phyloP scores from a whole-genome alignment of 2,329 filamentous ascomycete species.

The Beauveria asiatica region DNA sequence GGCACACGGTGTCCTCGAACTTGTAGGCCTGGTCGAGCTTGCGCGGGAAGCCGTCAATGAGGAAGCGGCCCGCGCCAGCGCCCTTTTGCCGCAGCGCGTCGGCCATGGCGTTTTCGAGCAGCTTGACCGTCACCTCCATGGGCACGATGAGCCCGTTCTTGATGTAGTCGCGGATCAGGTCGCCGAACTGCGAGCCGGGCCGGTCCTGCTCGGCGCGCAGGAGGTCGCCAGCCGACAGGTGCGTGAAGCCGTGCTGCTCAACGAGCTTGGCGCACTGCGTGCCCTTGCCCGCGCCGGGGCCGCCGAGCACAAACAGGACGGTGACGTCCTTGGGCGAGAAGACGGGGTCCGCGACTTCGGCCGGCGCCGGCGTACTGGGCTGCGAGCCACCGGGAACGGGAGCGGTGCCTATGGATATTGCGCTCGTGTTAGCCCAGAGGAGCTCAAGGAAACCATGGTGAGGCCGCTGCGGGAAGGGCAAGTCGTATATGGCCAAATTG shows the following conservation, averaged over 20 bases:
- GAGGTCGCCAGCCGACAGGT: constrained; percentile 88
- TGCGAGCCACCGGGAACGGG: constrained; percentile 29
- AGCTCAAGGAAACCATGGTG: not conserved
- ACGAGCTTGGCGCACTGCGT: constrained; percentile 91
- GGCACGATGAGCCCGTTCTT: constrained; percentile 91
- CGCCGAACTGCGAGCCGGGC: constrained; percentile 77
- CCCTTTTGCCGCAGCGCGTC: constrained; percentile 48
- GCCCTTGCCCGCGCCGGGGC: constrained; percentile 91
- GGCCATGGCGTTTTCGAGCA: constrained; percentile 90
- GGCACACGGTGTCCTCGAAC: constrained; percentile 85
- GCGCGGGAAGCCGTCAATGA: constrained; percentile 77
- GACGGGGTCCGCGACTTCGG: constrained; percentile 43
- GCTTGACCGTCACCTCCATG: constrained; percentile 94
- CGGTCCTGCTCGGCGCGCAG: constrained; percentile 90
- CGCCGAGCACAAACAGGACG: constrained; percentile 94
- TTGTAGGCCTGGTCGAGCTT: constrained; percentile 95
- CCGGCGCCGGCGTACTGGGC: constrained; percentile 25
- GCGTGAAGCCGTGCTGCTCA: constrained; percentile 78
- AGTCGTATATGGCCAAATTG: not conserved
- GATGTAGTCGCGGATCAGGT: constrained; percentile 89
- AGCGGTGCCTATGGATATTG: constrained; percentile 4
- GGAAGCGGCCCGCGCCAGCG: constrained; percentile 58
- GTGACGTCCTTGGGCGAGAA: constrained; percentile 73
- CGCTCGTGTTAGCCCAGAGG: not conserved
- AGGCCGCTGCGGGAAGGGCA: not conserved